Base-by-base conservation (phyloP, 169 alveolate genomes). In the Cryptosporidium sp. region DNA sequence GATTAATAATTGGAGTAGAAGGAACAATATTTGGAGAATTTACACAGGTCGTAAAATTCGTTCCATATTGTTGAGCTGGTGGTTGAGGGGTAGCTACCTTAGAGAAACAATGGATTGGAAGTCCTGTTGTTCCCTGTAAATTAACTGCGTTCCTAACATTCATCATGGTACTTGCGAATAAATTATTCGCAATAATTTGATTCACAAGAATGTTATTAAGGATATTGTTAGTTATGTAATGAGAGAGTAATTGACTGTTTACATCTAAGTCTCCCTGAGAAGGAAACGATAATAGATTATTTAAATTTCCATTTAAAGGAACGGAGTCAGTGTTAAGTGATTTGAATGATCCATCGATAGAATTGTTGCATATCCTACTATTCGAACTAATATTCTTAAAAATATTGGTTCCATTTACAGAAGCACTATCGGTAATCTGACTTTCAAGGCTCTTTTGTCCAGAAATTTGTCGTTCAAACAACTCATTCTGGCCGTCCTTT, bases 101-200 rank as follows among this genome's bases (percentile, higher is more conserved):
- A 18, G 70, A 29, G 37, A 73, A 35, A 16, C 16, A 35, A 16
- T 56, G 70, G 12, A 73, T 56, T 60, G 86, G 86, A 52, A 29
- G 56, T 1, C 52, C 56, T 3, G 39, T 37, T 10, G 39, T 21
- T n/a, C 21, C 44, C 9, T 73, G 70, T 31, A 73, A 33, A 23
- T 42, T 35, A 37, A 37, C 31, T 26, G 86, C 60, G 18, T 42
- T 73, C 35, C 71, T 44, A 23, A 56, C 37, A 58, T 73, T 73
- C 2, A 23, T 53, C 70, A 73, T 45, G 8, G 68, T 9, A 23
- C 56, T 73, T 0, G 70, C 37, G 23, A 73, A 52, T 21, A 73
- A 42, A 42, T 73, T 73, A 21, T 56, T 73, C 10, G 68, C 71
- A 56, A 73, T 26, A 2, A 73, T 33, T 73, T 73, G 86, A 37